Base-by-base conservation (phyloP, 257 asterid genomes). In the Solanum gracilifrons region DNA sequence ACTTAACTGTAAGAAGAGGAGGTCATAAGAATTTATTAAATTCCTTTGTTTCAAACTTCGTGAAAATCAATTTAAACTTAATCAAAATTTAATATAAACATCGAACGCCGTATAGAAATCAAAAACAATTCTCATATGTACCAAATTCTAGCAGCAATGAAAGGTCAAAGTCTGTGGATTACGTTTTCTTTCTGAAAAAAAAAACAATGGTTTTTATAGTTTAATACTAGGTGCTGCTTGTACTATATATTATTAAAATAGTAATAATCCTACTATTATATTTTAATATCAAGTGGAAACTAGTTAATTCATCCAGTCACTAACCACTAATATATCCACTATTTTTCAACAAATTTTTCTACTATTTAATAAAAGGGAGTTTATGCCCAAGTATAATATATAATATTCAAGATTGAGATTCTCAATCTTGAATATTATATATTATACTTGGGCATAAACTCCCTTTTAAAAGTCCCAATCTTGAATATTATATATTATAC, bases 21-120 rank as follows among this genome's bases (percentile, higher is more conserved):
- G 60, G 10, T 55, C 4, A 18, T 18, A 55, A 18, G 3, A 1
- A 55, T 6, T 18, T 55, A 0, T 51, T 6, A 5, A 55, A 20
- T 20, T 20, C 0, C 1, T 55, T 15, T 55, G 1, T 18, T 55
- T 55, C 62, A 55, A 55, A 55, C 10, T 55, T 20, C 64, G 4
- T 20, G 0, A 55, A 55, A 0, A 55, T 55, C 4, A 7, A 55
- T 20, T 55, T 0, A 55, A 55, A 55, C 64, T 55, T 18, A 0
- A 16, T 51, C 11, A 1, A 55, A 20, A 55, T 62, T 23, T 23
- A 9, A 62, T n/a, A 62, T 0, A 0, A 23, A 10, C 4, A 13
- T 68, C 21, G 0, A 68, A 68, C 21, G 13, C 4, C 0, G 0
- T 13, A 15, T 6, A 3, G 1, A 3, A 13, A 68, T 27, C 4